Evolutionary conservation across 176 grass and related monocot species (phyloP), one percentile per base, ranked within the genome.

Genomic region (Carex kokanica): DNA sequence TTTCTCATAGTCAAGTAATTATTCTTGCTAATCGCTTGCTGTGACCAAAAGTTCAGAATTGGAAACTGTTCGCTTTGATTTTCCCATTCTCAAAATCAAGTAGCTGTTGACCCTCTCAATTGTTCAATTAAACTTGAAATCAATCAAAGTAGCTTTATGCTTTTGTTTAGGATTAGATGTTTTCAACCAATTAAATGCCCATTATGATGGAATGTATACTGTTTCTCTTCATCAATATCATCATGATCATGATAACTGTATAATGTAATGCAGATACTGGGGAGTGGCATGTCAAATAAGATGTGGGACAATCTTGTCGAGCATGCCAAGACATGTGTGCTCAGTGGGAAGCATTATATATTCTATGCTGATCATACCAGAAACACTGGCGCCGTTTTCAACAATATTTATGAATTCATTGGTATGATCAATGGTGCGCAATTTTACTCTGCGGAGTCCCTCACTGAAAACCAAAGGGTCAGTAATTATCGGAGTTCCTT

Each of bases 301-400:
- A 97, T 97, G 94, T 97, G 94, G 94, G 94, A 97, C 84, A 93
- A 59, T 60, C 94, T 97, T 58, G 84, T 97, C 32, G 94, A 97
- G 87, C 94, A 93, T 85, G 91, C 94, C 0, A 93, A 97, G 81
- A 93, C 94, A 25, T 97, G 94, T 9, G 89, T 93, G 77, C 86
- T 97, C 83, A 91, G 94, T 14, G 94, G 91, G 25, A 97, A 91
- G 70, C 85, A 93, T 75, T 97, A 97, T 80, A 90, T 97, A 88
- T 97, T 93, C 71, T 97, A 97, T 60, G 85, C 91, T 36, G 88
- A 78, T 60, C 81, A 93, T 41, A 62, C 89, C 55, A 86, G 78
- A 88, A 91, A 38, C 57, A 82, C 84, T 62, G 89, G 91, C 52
- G 91, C 94, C 40, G 88, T 97, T 68, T 97, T 97, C 89, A 97